Evolutionary conservation across 176 grass and related monocot species (phyloP), one percentile per base, ranked within the genome.

Genomic region (Aechmea fasciata): DNA sequence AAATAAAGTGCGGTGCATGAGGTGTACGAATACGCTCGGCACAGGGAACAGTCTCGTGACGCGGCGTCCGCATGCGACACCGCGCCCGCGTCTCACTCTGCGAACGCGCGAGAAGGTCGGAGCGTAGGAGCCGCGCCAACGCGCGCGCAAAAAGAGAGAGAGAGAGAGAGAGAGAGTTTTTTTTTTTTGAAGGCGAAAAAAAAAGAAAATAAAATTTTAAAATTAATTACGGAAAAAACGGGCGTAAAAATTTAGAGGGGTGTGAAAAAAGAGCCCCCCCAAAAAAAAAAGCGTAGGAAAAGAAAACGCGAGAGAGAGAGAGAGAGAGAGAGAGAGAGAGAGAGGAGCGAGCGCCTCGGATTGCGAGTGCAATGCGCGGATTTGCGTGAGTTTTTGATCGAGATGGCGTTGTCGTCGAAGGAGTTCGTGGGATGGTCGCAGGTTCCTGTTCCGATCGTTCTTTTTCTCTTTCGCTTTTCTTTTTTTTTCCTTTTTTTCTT

Each of bases 71-170:
- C 65, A 67, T 33, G 65, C 9, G 65, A 67, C 29, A 28, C 28
- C 13, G 64, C 64, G 65, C 65, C 65, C 65, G 65, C 26, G 65
- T 67, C 65, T 48, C 28, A 2, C 28, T 48, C 11, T 67, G 12
- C 12, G 19, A 17, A 59, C 6, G 54, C 54, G 54, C 19, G 54
- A 7, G 54, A 59, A 18, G 6, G 0, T 5, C 52, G 52, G 52
- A 54, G 52, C 52, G 52, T n/a, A n/a, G 15, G 52, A n/a, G 52
- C n/a, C 54, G 54, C 54, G 54, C 13, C n/a, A 59, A 59, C 13
- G 19, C n/a, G 54, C 54, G 54, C 54, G 54, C 14, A 15, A 59
- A 18, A 15, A 53, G 53, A 57, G 54, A 57, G 52, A 55, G 54
- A 57, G 54, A 57, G 3, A 18, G 29, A 3, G 29, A 53, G 53